Base-by-base conservation (phyloP, 164 flowering plant genomes). In the Berberis thunbergii region DNA sequence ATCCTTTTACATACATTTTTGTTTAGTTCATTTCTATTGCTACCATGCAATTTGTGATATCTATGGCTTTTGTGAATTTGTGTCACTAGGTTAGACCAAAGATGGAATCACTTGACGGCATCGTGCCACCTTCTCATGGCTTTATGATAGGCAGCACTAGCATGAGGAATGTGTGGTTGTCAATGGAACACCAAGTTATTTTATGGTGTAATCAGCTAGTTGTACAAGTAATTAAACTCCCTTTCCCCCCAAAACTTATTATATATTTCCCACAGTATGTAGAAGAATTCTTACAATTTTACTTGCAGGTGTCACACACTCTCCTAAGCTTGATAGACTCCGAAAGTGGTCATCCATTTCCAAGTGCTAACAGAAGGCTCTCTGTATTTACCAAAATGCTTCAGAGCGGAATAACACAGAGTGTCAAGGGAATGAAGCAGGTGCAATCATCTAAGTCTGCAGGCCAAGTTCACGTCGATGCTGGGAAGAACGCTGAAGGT, bases 201-300 rank as follows among this genome's bases (percentile, higher is more conserved):
- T 74, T 95, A 62, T 95, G 99, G 99, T 95, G 99, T 72, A 95
- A 95, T 79, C 99, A 95, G 73, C 75, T 95, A 42, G 97, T 91
- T 77, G 87, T 91, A 58, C 99, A 95, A 76, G 99, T 88, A 52
- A 76, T 80, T 72, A 41, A 59, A 67, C 50, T n/a, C 76, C 43
- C 3, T 41, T 42, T 64, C 38, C 38, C 38, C 67, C 52, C 50
- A 12, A 49, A 63, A 50, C 62, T 38, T 38, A 43, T 57, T 7
- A n/a, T 52, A 3, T 9, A 26, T 49, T 50, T 46, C 57, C 44
- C 10, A 45, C 42, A 42, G 2, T 44, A 48, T 74, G 58, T 72
- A 78, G 63, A 77, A 50, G 52, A 48, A 58, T 42, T 60, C 26
- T 64, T 26, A 26, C 26, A 9, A 55, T 64, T 60, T 59, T 64